Conservation (phyloP, 2,329 filamentous ascomycete genomes). For the Venturia carpophila region DNA sequence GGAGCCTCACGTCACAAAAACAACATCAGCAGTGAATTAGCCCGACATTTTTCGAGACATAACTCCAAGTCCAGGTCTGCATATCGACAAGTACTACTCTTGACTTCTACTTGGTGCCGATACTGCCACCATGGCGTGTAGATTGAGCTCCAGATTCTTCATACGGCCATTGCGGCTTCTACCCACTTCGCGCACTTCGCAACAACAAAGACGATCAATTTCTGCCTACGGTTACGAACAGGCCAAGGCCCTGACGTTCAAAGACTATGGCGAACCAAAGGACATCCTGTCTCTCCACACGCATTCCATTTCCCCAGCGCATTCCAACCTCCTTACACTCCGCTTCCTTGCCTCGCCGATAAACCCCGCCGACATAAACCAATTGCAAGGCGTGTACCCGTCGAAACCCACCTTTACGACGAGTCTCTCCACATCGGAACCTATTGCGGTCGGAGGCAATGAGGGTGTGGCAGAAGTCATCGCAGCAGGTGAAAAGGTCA, state of each 20-base stretch:
- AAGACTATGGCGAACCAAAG: slow-evolving; percentile 64
- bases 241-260: slow-evolving; percentile 72
- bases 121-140: slow-evolving; percentile 7
- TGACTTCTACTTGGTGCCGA: too few relatives aligned
- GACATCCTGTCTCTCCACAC: slow-evolving; percentile 63
- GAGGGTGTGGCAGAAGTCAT: slow-evolving; percentile 92
- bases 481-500: slow-evolving; percentile 54
- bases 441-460: slow-evolving; percentile 75
- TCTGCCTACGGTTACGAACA: slow-evolving; percentile 73
- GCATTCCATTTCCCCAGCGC: slow-evolving; percentile 68
- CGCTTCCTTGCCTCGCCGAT: slow-evolving; percentile 86
- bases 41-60: neutral
- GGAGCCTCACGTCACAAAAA: neutral
- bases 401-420: slow-evolving; percentile 71
- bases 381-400: slow-evolving; percentile 93
- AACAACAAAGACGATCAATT: slow-evolving; percentile 28
- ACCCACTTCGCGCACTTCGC: neutral
- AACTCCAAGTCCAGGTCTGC: neutral
- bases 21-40: neutral
- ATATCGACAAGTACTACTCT: neutral
- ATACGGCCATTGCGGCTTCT: neutral
- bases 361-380: slow-evolving; percentile 97
- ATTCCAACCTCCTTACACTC: slow-evolving; percentile 65
- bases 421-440: slow-evolving; percentile 65
- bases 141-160: neutral